phyloP scores from a whole-genome alignment of 306 rosid species.

The Argentina anserina region DNA sequence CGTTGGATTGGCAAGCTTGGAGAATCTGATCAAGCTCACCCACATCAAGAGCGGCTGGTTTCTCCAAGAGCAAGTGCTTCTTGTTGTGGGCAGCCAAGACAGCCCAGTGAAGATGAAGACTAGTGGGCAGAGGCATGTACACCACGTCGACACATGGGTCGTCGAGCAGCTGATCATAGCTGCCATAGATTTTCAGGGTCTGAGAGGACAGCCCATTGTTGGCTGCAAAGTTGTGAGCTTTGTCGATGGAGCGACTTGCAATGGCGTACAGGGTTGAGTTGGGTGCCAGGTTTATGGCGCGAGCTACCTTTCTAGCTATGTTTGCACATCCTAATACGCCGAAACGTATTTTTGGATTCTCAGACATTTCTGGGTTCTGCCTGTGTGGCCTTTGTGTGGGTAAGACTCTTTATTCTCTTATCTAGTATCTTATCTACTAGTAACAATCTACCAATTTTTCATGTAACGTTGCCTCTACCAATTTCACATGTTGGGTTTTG shows the following conservation, averaged over 20 bases:
- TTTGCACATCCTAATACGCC: constrained; percentile 68
- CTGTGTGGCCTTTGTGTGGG: neutral
- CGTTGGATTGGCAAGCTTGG: constrained; percentile 58
- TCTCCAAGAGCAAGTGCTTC: constrained; percentile 79
- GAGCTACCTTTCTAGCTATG: constrained; percentile 66
- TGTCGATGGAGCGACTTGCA: constrained; percentile 61
- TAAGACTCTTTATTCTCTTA: no score
- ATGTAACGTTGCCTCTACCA: no score
- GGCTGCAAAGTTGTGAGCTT: constrained; percentile 54
- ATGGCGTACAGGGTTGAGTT: constrained; percentile 54
- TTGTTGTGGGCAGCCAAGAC: constrained; percentile 58
- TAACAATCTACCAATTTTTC: no score
- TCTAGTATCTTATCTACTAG: no score
- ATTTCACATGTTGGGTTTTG: no score
- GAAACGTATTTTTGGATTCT: constrained; percentile 35
- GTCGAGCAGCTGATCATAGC: constrained; percentile 55
- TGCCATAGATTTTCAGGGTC: constrained; percentile 46
- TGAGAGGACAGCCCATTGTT: constrained; percentile 21
- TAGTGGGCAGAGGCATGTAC: constrained; percentile 69
- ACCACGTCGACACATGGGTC: constrained; percentile 70
- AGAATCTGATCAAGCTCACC: constrained; percentile 59
- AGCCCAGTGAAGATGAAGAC: constrained; percentile 66
- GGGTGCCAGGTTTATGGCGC: constrained; percentile 66
- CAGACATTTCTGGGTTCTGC: constrained; percentile 19
- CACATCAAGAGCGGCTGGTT: constrained; percentile 59